A percentile compares a stretch with the other conserved stretches of the same genome.
Conservation (phyloP, 1,139 yeast species). For the Lodderomyces parapsilosis region DNA sequence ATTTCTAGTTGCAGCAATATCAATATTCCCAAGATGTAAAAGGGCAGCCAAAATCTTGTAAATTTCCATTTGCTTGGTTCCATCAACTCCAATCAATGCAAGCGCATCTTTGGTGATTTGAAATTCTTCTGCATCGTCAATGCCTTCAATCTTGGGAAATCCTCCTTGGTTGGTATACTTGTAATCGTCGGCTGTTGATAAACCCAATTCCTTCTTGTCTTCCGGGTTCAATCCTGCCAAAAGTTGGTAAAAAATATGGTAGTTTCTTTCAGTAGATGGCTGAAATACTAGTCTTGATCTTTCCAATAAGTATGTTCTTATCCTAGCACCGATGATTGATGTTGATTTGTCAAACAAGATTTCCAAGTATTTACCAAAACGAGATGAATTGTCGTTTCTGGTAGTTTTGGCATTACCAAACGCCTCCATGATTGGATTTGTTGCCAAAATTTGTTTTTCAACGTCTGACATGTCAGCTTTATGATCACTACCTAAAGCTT, state of each 20-base stretch:
- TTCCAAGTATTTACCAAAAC: conserved; percentile 95
- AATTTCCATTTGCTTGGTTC: conserved; percentile 61
- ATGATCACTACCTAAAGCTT: conserved; percentile 23
- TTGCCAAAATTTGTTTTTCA: conserved; percentile 92
- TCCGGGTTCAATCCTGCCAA: conserved; percentile 72
- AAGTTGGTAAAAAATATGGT: conserved; percentile 92
- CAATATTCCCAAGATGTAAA: conserved; percentile 90
- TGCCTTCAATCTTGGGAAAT: conserved; percentile 64
- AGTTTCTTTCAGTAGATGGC: conserved; percentile 85
- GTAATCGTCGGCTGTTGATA: conserved; percentile 66
- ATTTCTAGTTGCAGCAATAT: conserved; percentile 79
- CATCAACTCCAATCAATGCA: conserved; percentile 69
- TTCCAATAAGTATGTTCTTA: conserved; percentile 88
- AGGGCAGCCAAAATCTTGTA: conserved; percentile 84
- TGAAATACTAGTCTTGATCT: conserved; percentile 94
- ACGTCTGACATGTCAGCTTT: conserved; percentile 82
- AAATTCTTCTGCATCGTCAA: conserved; percentile 83
- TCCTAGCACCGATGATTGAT: conserved; percentile 89
- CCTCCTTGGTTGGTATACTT: conserved; percentile 92
- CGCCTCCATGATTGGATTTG: conserved; percentile 98
- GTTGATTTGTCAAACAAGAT: conserved; percentile 74
- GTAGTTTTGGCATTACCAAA: conserved; percentile 98
- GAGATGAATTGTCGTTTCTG: conserved; percentile 93
- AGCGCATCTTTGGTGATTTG: conserved; percentile 73
- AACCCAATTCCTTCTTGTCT: conserved; percentile 57